A percentile compares a stretch with the other conserved stretches of the same genome.
Evolutionary conservation across 2,329 filamentous ascomycete genomes (phyloP).

Genomic region (Trichoderma koningii): DNA sequence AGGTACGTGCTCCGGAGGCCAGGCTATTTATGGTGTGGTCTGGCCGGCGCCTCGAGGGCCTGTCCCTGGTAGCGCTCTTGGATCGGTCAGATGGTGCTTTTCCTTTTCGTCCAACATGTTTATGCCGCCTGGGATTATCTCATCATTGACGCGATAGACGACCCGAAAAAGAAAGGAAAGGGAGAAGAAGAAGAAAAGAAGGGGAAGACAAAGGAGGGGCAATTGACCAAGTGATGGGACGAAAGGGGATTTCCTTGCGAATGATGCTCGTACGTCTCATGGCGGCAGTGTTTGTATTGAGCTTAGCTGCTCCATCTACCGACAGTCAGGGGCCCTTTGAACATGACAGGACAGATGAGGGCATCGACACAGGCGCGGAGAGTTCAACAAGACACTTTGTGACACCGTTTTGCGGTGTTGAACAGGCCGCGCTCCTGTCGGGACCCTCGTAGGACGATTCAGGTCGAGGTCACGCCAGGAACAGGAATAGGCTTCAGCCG

Average conservation of each 20-base stretch:
- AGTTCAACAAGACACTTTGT: no score
- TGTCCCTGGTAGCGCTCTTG: slow-evolving; percentile 22
- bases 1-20: slow-evolving; percentile 11
- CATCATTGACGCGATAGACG: slow-evolving; percentile 25
- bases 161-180: slow-evolving; percentile 1
- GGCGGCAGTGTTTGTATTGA: neutral
- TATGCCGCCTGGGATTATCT: neutral
- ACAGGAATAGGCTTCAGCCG: no score
- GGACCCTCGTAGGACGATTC: neutral
- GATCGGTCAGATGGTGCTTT: slow-evolving; percentile 23
- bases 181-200: neutral
- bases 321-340: no score
- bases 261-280: no score
- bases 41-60: slow-evolving; percentile 12
- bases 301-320: neutral
- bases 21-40: slow-evolving; percentile 12
- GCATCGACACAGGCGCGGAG: no score
- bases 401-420: no score
- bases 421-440: no score
- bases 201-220: neutral
- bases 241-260: no score
- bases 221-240: neutral
- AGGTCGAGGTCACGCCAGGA: no score
- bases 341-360: no score
- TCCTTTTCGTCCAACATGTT: slow-evolving; percentile 3